A percentile compares a stretch with the other conserved stretches of the same genome.
Evolutionary conservation across 129 eudicot genomes (phyloP).

Genomic region (Chrysanthemum seticuspe): DNA sequence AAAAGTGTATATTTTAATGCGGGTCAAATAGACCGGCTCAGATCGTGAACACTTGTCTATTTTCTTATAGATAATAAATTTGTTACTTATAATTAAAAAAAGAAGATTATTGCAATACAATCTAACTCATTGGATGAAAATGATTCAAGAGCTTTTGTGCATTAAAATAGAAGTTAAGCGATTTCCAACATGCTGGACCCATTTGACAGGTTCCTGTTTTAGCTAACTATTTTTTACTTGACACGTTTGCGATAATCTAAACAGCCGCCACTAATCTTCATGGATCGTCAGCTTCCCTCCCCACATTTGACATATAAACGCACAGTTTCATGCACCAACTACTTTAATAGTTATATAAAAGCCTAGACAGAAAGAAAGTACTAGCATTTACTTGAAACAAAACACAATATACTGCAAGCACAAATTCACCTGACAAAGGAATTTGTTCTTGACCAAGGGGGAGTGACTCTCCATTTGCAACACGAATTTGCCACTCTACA

Average conservation of each 20-base stretch:
- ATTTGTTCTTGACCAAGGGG: constrained; percentile 77
- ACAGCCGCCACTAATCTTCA: neutral
- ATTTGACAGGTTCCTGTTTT: neutral
- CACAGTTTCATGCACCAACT: too few species aligned
- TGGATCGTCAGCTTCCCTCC: too few species aligned
- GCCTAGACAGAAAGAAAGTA: neutral
- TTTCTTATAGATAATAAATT: neutral
- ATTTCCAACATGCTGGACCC: neutral
- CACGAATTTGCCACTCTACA: constrained; percentile 99
- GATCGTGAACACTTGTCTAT: neutral
- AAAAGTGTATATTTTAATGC: neutral
- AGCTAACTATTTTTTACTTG: neutral
- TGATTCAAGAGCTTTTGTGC: neutral
- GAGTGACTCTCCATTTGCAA: constrained; percentile 94
- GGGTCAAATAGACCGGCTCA: neutral
- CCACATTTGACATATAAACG: too few species aligned
- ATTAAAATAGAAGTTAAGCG: neutral
- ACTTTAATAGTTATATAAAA: neutral
- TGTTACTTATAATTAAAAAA: neutral
- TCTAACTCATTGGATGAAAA: neutral
- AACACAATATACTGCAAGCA: constrained; percentile 14
- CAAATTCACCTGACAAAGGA: constrained; percentile 72
- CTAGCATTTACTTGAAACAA: neutral
- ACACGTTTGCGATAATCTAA: neutral
- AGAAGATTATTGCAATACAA: neutral